Evolutionary conservation across 805 yeast genomes (phyloP).

Genomic region (Scheffersomyces coipomensis): DNA sequence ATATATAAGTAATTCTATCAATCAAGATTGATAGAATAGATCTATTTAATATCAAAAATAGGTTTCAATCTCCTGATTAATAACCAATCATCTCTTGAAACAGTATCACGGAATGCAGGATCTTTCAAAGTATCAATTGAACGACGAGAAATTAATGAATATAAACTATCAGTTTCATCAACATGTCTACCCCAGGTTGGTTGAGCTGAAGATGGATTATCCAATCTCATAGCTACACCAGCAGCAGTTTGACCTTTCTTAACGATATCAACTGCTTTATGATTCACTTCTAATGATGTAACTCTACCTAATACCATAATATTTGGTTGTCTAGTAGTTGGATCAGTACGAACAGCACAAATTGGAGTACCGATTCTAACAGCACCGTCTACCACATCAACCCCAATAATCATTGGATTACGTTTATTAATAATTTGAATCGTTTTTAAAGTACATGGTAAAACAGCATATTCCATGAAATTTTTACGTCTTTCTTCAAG

Average conservation of each 20-base stretch:
- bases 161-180: constrained; percentile 85
- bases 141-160: constrained; percentile 85
- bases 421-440: constrained; percentile 96
- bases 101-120: constrained; percentile 94
- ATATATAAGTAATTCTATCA: too few relatives aligned
- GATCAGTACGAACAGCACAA: constrained; percentile 88
- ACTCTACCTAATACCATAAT: constrained; percentile 83
- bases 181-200: constrained; percentile 99
- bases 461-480: constrained; percentile 82
- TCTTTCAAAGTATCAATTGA: constrained; percentile 97
- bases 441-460: constrained; percentile 94
- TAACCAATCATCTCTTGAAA: constrained; percentile 94
- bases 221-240: constrained; percentile 98
- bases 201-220: constrained; percentile 86
- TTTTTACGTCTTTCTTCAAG: constrained; percentile 89
- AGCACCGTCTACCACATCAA: constrained; percentile 90
- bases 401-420: constrained; percentile 99
- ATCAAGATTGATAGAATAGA: background rate
- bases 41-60: constrained; percentile 77
- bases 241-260: constrained; percentile 95
- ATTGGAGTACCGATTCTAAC: constrained; percentile 92
- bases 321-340: constrained; percentile 72
- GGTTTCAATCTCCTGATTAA: constrained; percentile 85
- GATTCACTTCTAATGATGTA: constrained; percentile 92
- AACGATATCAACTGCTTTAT: constrained; percentile 73